phyloP scores from a whole-genome alignment of 495 filamentous ascomycete species.

The Monascus purpureus region DNA sequence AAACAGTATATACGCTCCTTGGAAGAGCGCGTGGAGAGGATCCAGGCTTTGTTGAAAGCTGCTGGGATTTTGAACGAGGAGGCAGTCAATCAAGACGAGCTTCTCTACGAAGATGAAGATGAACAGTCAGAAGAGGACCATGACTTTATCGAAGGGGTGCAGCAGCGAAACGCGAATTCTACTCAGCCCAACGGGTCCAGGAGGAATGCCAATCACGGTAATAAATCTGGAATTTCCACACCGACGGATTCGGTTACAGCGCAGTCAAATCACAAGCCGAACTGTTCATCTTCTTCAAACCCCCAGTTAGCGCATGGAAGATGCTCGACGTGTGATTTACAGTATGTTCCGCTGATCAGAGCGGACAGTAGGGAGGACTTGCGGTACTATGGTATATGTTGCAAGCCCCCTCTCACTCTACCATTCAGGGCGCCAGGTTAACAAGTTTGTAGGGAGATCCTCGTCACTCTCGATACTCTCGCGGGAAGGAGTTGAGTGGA shows the following conservation, averaged over 20 bases:
- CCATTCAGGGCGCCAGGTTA: too few species aligned
- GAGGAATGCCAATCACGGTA: too few species aligned
- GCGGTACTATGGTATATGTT: conserved; percentile 66
- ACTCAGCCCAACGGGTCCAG: too few species aligned
- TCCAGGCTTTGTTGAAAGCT: conserved; percentile 73
- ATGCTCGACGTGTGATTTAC: conserved; percentile 26
- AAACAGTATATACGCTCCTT: conserved; percentile 88
- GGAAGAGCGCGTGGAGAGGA: conserved; percentile 74
- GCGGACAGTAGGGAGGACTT: conserved; percentile 78
- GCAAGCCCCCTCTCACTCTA: not conserved
- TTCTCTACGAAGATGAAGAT: conserved; percentile 20
- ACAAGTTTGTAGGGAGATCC: conserved; percentile 81
- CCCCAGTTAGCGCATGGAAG: conserved; percentile 7
- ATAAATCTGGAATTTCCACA: not conserved
- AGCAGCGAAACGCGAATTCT: too few species aligned
- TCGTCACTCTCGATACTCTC: conserved; percentile 92
- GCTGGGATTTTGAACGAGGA: conserved; percentile 72
- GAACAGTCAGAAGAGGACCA: conserved; percentile 1
- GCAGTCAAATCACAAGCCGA: conserved; percentile 1
- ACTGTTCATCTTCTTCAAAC: conserved; percentile 6
- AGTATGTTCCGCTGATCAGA: conserved; percentile 29
- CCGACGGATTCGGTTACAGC: too few species aligned
- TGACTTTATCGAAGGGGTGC: too few species aligned
- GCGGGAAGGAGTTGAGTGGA: conserved; percentile 91
- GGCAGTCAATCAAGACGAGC: conserved; percentile 55